Evolutionary conservation across 331 rosid species (phyloP), one percentile per base, ranked within the genome.

Genomic region (Pyracantha coccinea): DNA sequence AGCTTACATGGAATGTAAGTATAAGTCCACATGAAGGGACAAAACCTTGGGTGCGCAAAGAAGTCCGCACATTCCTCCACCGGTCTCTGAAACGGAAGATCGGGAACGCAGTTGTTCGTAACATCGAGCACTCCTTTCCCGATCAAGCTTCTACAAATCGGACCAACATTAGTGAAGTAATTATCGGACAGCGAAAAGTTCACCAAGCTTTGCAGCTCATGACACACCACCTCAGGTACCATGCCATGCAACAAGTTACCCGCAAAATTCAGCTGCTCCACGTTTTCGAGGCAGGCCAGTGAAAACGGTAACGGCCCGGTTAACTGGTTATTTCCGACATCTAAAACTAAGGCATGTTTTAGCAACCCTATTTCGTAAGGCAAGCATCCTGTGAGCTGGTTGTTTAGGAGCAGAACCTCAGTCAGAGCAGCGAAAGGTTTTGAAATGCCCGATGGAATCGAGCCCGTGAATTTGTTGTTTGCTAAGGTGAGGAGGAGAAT

Each of bases 261-360:
- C 20, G 83, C 92, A 12, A 94, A 83, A 63, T 88, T 92, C 9
- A 92, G 80, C 54, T 85, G 70, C 87, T 94, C 92, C 63, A 77
- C 84, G 1, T 82, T 85, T 74, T 85, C 81, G 5, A 92, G 85
- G 54, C 99, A 92, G 60, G 85, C 87, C 78, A 94, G 58, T 1
- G 99, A 94, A 11, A 85, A 70, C 0, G 99, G 99, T 25, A 94
- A 63, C n/a, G 91, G 96, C 21, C 99, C 99, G 15, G 96, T 92
- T 8, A 94, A 66, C 44, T 77, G 78, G 71, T 94, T 94, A 54
- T 92, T 77, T 6, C 95, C 87, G 13, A 79, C 83, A 81, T 92
- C 97, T 47, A 94, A 81, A 66, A 92, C 93, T 5, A 47, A 60
- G 25, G 97, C 90, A 66, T 86, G 84, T 31, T 86, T 59, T 7